These are phyloP conservation scores for Vinca major DNA, from an alignment of 305 asterid genomes.

Conservation along the genomic window DNA sequence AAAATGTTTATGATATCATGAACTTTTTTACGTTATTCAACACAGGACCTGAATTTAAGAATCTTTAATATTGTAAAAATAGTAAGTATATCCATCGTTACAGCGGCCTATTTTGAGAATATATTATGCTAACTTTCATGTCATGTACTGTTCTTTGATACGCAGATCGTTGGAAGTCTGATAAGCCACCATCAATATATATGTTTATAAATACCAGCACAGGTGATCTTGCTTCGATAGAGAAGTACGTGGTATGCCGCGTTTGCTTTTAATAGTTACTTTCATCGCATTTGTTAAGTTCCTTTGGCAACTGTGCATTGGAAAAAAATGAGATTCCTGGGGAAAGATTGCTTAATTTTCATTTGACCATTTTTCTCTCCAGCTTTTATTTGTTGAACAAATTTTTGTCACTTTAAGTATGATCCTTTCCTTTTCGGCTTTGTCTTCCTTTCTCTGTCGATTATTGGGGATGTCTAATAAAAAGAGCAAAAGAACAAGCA, in stretches of 20 bases:
- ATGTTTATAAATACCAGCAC: constrained; percentile 86
- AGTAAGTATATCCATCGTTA: neutral
- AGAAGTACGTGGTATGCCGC: constrained; percentile 84
- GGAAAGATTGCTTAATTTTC: neutral
- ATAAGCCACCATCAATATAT: constrained; percentile 69
- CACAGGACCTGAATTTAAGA: neutral
- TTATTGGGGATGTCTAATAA: neutral
- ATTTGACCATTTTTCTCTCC: neutral
- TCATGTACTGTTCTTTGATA: constrained; percentile 16
- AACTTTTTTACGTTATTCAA: neutral
- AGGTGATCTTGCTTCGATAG: constrained; percentile 62
- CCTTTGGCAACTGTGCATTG: constrained; percentile 8
- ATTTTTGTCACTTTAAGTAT: neutral
- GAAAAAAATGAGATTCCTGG: neutral
- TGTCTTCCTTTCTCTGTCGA: neutral
- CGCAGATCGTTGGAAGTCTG: constrained; percentile 87
- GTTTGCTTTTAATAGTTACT: constrained; percentile 17
- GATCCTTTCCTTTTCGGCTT: neutral
- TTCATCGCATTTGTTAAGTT: constrained; percentile 8
- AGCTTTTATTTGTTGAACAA: neutral
- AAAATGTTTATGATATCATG: neutral
- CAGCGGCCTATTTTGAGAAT: neutral
- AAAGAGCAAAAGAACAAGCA: neutral
- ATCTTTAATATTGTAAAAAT: too few species aligned
- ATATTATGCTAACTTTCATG: constrained; percentile 1